Percentiles rank a stretch among this genome's conserved stretches.
Conservation (phyloP, 768 basidiomycete genomes). For the Rhodotorula diobovata region DNA sequence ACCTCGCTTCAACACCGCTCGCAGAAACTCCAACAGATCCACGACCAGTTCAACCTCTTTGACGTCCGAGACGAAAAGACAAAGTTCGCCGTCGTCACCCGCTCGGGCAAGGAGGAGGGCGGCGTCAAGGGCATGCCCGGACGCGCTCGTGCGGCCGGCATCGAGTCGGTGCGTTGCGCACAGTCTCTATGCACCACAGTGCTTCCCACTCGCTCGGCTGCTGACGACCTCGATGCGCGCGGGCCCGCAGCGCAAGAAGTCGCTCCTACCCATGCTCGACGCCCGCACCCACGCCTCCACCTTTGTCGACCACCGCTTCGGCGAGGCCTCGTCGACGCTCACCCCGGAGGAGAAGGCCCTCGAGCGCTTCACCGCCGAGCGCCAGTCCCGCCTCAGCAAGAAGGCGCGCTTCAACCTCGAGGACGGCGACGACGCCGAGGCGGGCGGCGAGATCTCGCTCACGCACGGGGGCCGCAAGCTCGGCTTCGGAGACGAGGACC, state of each 20-base stretch:
- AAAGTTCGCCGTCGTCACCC: constrained; percentile 86
- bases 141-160: constrained; percentile 79
- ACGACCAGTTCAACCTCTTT: constrained; percentile 83
- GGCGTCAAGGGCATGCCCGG: constrained; percentile 78
- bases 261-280: constrained; percentile 79
- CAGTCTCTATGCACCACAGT: no score
- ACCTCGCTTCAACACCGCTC: constrained; percentile 18
- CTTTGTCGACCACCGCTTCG: constrained; percentile 88
- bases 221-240: background rate
- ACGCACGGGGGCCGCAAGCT: constrained; percentile 38
- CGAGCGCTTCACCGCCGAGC: constrained; percentile 87
- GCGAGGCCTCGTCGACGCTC: constrained; percentile 87
- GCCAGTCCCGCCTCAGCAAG: constrained; percentile 60
- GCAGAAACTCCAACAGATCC: constrained; percentile 74
- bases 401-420: constrained; percentile 77
- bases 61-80: constrained; percentile 86
- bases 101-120: constrained; percentile 60
- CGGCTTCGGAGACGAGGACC: constrained; percentile 55
- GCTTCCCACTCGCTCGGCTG: no score
- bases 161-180: constrained; percentile 66
- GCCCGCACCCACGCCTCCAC: constrained; percentile 77
- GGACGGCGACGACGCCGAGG: constrained; percentile 59
- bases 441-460: constrained; percentile 41
- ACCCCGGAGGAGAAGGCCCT: constrained; percentile 95
- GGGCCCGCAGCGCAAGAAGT: constrained; percentile 66